Conservation (phyloP, 2,329 filamentous ascomycete species). For the Scedosporium minutisporum region DNA sequence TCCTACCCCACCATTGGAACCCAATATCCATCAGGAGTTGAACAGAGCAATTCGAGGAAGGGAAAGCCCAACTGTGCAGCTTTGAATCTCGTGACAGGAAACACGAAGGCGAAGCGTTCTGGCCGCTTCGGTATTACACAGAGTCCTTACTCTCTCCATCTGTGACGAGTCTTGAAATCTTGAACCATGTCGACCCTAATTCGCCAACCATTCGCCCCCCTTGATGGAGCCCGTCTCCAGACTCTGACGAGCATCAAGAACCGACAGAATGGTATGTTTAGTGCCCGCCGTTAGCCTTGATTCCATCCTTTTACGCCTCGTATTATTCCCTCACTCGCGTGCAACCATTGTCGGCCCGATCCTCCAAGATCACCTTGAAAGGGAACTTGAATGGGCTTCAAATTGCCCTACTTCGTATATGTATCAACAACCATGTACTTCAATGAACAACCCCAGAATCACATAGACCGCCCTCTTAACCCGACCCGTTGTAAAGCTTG, state of each 20-base stretch:
- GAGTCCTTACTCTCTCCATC: background rate
- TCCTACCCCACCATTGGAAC: background rate
- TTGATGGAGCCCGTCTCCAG: conserved; percentile 61
- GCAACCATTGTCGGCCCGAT: background rate
- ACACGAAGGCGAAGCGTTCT: background rate
- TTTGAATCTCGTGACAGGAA: background rate
- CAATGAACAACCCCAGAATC: background rate
- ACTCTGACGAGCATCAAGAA: conserved; percentile 68
- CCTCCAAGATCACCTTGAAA: conserved; percentile 4
- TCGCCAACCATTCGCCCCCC: conserved; percentile 67
- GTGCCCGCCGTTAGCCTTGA: background rate
- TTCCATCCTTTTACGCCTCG: background rate
- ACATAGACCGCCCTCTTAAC: background rate
- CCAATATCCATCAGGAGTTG: background rate
- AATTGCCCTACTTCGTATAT: too few species aligned
- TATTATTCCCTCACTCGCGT: background rate
- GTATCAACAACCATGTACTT: too few species aligned
- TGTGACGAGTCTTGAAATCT: background rate
- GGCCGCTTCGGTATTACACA: background rate
- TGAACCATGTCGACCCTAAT: conserved; percentile 41
- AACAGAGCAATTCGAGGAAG: background rate
- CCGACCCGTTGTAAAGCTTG: background rate
- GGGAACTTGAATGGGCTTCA: background rate
- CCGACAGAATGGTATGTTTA: conserved; percentile 57
- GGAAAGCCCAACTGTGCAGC: background rate